Evolutionary conservation across 768 basidiomycete genomes (phyloP), one percentile per base, ranked within the genome.

Genomic region (Trametes gibbosa): DNA sequence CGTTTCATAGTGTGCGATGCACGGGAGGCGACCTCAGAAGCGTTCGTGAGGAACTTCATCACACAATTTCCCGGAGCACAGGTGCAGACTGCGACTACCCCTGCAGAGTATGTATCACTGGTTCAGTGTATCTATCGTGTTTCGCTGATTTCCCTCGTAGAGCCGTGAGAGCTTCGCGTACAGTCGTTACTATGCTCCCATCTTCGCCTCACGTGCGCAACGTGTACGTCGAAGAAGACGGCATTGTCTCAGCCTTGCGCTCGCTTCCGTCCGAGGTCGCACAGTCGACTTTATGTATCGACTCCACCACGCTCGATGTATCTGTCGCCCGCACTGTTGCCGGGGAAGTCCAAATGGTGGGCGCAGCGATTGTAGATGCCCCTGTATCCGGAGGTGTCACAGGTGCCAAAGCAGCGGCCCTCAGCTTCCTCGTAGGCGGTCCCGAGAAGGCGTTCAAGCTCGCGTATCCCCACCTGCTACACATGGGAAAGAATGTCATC

Each of bases 371-470:
- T 84, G 79, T 97, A 21, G 95, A 98, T 69, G 94, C 95, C 5
- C 95, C 95, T 2, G 95, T 98, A 1, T 95, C 92, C 48, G 95
- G 95, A 56, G 95, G 92, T 34, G 91, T 93, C 10, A 77, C 88
- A 14, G 95, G 93, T 29, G 95, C 95, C 10, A 86, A 86, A 69
- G 90, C 90, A 16, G 95, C 85, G 24, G 90, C 91, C 1, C 78
- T 98, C 21, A 88, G 93, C 4, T 97, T 98, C 78, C 87, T 98
- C 49, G 91, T 95, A 19, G 95, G 95, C 14, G 93, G 93, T 1
- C 78, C 84, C 4, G 73, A 82, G 37, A 68, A 75, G 12, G 79
- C 83, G 19, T 93, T 86, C 70, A 65, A 75, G 24, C 74, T 73
- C 21, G 84, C 88, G 12, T 74, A 79, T 34, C 84, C 88, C 4